These are phyloP conservation scores for Reticulomyxa filosa DNA, from an alignment of 78 protist genomes.

Conservation along the genomic window DNA sequence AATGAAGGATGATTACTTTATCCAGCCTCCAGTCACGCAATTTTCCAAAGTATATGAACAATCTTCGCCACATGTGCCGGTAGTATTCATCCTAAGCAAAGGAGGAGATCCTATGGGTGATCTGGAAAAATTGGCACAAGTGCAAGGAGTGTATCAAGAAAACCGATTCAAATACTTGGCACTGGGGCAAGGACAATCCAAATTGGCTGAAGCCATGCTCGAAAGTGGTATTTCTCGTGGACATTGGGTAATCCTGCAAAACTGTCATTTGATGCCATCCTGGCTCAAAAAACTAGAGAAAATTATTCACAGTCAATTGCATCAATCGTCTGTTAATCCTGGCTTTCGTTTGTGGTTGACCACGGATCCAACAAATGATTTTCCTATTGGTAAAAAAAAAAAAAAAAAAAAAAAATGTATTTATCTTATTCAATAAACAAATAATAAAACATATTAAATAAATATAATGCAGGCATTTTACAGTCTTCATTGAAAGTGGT, in stretches of 20 bases:
- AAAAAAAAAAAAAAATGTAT: too few relatives aligned
- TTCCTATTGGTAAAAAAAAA: slow-evolving; percentile 79
- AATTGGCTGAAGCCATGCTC: slow-evolving; percentile 39
- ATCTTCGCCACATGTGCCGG: slow-evolving; percentile 30
- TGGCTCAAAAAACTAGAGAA: slow-evolving; percentile 68
- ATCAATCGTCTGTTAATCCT: slow-evolving; percentile 20
- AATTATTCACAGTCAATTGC: background rate
- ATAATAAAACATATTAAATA: too few relatives aligned
- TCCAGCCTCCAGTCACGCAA: slow-evolving; percentile 48
- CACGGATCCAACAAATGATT: slow-evolving; percentile 64
- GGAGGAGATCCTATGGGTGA: slow-evolving; percentile 80
- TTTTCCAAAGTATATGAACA: slow-evolving; percentile 22
- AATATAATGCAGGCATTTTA: too few relatives aligned
- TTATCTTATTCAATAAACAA: too few relatives aligned
- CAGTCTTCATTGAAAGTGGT: slow-evolving; percentile 81
- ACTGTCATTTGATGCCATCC: slow-evolving; percentile 63
- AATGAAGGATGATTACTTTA: slow-evolving; percentile 27
- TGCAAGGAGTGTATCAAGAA: slow-evolving; percentile 25
- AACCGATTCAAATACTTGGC: slow-evolving; percentile 25
- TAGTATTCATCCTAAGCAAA: slow-evolving; percentile 62
- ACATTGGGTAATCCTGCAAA: slow-evolving; percentile 75
- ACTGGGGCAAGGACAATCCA: slow-evolving; percentile 69
- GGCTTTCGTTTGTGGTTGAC: slow-evolving; percentile 81
- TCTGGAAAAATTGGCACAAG: slow-evolving; percentile 44
- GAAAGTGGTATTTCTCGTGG: slow-evolving; percentile 51